Conservation (phyloP, 169 alveolate species). For the Cryptosporidium viatorum region DNA sequence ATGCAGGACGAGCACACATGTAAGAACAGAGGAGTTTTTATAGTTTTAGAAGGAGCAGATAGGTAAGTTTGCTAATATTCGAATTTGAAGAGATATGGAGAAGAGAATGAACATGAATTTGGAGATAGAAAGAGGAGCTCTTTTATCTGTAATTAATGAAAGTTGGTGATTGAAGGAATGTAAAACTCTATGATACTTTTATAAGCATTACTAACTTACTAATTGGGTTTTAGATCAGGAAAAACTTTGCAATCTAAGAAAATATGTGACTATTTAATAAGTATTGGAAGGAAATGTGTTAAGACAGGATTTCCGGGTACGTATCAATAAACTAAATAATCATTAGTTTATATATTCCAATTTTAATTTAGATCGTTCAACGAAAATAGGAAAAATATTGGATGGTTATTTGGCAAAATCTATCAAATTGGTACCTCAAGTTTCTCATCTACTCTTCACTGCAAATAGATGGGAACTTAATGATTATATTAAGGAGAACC, state of each 20-base stretch:
- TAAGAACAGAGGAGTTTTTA: constrained; percentile 87
- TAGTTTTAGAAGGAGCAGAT: constrained; percentile 95
- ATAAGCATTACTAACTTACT: neutral
- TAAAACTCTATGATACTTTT: neutral
- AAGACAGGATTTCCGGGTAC: constrained; percentile 86
- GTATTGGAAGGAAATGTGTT: constrained; percentile 78
- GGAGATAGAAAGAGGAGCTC: neutral
- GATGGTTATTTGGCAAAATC: constrained; percentile 85
- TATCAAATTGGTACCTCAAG: constrained; percentile 84
- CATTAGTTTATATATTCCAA: neutral
- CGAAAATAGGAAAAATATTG: constrained; percentile 86
- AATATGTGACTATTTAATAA: constrained; percentile 80
- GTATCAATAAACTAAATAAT: constrained; percentile 4
- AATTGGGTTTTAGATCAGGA: constrained; percentile 87
- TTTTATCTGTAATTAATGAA: neutral
- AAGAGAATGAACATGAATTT: neutral
- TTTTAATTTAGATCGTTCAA: constrained; percentile 37
- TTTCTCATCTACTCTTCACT: constrained; percentile 92
- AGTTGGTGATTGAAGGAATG: neutral
- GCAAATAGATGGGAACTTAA: constrained; percentile 95
- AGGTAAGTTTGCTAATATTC: constrained; percentile 77
- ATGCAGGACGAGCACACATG: neutral
- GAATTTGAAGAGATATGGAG: neutral
- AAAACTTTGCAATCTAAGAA: constrained; percentile 89
- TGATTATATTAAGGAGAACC: constrained; percentile 81